Base-by-base conservation (phyloP, 73 alveolate genomes). In the Uronychia setigera region DNA sequence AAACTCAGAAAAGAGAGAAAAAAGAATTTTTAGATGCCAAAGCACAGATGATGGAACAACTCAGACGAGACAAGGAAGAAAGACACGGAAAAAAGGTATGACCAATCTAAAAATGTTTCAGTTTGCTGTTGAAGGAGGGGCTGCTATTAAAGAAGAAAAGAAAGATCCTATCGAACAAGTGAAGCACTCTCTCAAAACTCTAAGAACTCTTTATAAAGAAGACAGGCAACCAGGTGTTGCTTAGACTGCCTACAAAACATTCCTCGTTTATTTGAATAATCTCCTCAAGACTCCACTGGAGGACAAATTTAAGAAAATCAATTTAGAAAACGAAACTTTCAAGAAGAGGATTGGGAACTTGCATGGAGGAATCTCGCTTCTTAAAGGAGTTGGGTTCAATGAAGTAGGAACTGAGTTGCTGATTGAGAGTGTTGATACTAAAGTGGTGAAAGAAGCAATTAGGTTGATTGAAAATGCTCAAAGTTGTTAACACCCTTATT, bases 221-320 rank as follows among this genome's bases (percentile, higher is more conserved):
- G 94, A 90, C 60, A 93, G 95, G 77, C 81, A 82, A 46, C 97
- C 97, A 31, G 97, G 97, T 19, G 96, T 93, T 1, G 97, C 97
- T 0, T 80, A 82, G 80, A 85, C 94, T 74, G 34, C 89, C 76
- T 81, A 88, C 88, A 82, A 89, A 57, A 93, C 97, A 19, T 82
- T 90, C 30, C 25, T 59, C 26, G 91, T 81, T 28, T 86, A 86
- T 77, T 31, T 81, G 59, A 77, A 33, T 33, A 93, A 93, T 78
- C 81, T 86, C 0, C 25, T 93, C 0, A 90, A 87, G 67, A 86
- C 90, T 79, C 95, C 97, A 29, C 60, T 31, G 14, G 94, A 93
- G 30, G 96, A 86, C 60, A 93, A 93, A 58, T 93, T 86, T 83
- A 83, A 91, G 60, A 90, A 82, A 35, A 90, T 93, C 67, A 90